These are phyloP conservation scores for Kazachstania viticola DNA, from an alignment of 805 yeast genomes.

Conservation along the genomic window DNA sequence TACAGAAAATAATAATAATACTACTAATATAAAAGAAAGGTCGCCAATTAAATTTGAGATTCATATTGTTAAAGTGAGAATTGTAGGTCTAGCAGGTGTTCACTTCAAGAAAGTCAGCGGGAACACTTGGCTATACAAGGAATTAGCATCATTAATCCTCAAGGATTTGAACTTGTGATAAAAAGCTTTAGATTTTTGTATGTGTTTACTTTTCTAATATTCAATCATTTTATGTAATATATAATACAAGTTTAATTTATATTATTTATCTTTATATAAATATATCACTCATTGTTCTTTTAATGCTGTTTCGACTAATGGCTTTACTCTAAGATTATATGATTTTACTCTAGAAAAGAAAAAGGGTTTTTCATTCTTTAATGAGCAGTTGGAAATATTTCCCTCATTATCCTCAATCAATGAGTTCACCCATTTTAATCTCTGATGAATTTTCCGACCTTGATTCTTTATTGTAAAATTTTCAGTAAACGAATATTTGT, in stretches of 20 bases:
- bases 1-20: conserved; percentile 22
- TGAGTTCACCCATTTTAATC: conserved; percentile 60
- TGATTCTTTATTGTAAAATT: conserved; percentile 45
- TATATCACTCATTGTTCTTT: no score
- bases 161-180: conserved; percentile 51
- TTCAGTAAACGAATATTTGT: conserved; percentile 53
- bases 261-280: not conserved
- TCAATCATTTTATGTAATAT: no score
- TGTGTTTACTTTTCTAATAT: no score
- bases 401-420: conserved; percentile 47
- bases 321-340: no score
- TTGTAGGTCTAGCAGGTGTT: conserved; percentile 83
- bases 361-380: conserved; percentile 69
- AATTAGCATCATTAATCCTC: conserved; percentile 77
- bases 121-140: conserved; percentile 90
- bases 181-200: no score
- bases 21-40: conserved; percentile 1
- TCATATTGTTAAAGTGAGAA: conserved; percentile 83
- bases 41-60: conserved; percentile 82
- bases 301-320: not conserved
- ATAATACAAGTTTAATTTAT: not conserved
- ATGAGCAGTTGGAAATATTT: conserved; percentile 41
- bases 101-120: conserved; percentile 91
- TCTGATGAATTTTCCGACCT: conserved; percentile 55
- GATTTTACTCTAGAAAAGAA: conserved; percentile 54